Evolutionary conservation across 345 rosid genomes (phyloP), one percentile per base, ranked within the genome.

Genomic region (Chamaenerion angustifolium): DNA sequence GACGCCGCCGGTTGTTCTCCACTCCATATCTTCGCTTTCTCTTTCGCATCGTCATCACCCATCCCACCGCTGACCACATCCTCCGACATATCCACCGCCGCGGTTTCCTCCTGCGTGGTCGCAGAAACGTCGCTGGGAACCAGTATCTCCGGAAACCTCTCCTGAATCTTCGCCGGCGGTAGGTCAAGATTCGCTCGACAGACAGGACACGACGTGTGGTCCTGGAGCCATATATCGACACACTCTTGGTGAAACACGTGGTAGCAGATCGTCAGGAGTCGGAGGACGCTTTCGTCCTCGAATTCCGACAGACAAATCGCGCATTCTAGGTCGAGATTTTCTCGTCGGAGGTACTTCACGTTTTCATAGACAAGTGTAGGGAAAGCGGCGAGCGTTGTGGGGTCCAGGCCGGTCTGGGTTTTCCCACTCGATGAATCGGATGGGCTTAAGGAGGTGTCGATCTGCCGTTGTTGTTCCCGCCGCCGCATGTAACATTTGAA

Each of bases 181-280:
- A 76, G 63, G 46, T 85, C 86, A 25, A 88, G 82, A 43, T 79
- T 76, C 2, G 69, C 56, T 1, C 92, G 90, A 59, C 96, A 88
- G 64, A 88, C 86, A 0, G 96, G 96, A 19, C 96, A 88, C 8
- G 94, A 79, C 57, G 69, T 72, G 40, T 81, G 85, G 3, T 82
- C 71, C 16, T 65, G 64, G 12, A 84, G 80, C 96, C 96, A 88
- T 3, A 83, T 80, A 66, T 88, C 96, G 17, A 88, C 75, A 46
- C 96, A 88, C 55, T 79, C 92, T 65, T 71, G 76, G 55, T 88
- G 96, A 16, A 84, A 84, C n/a, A 81, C 85, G 56, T 88, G 94
- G 64, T 67, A 76, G 64, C 94, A 88, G 21, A 67, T 69, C 4
- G 80, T 77, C 42, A 88, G 51, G 52, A 88, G 79, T 40, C 94